phyloP scores from a whole-genome alignment of 352 stramenopile genomes.

The Plasmopara muralis region DNA sequence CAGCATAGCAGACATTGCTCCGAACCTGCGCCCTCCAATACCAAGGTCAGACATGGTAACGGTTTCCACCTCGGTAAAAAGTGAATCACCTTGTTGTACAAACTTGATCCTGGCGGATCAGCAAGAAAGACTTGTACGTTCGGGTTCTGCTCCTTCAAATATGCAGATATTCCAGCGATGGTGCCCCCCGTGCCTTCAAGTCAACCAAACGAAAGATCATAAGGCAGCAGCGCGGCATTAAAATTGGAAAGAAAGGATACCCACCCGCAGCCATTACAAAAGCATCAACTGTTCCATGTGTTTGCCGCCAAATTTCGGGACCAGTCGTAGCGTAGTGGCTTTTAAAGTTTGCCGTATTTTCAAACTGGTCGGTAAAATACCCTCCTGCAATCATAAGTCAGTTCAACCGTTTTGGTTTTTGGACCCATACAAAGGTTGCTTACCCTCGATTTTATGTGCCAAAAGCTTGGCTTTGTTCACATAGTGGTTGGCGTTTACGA shows the following conservation, averaged over 20 bases:
- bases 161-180: constrained; percentile 92
- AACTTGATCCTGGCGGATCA: constrained; percentile 93
- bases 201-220: constrained; percentile 1
- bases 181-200: constrained; percentile 92
- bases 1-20: constrained; percentile 94
- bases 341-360: constrained; percentile 94
- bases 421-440: background rate
- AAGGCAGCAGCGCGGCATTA: background rate
- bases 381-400: constrained; percentile 38
- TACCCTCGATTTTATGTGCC: constrained; percentile 75
- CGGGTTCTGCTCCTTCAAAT: constrained; percentile 88
- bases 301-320: constrained; percentile 94
- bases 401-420: background rate
- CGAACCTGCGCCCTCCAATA: constrained; percentile 36
- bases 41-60: no score
- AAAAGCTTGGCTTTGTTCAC: constrained; percentile 92
- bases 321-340: constrained; percentile 93
- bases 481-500: constrained; percentile 97
- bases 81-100: constrained; percentile 90
- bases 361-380: constrained; percentile 98
- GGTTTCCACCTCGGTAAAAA: background rate
- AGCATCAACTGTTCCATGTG: constrained; percentile 87
- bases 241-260: background rate
- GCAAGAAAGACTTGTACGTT: constrained; percentile 90
- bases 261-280: constrained; percentile 97